Conservation (phyloP, 1,139 yeast genomes). For the Hanseniaspora sp. region DNA sequence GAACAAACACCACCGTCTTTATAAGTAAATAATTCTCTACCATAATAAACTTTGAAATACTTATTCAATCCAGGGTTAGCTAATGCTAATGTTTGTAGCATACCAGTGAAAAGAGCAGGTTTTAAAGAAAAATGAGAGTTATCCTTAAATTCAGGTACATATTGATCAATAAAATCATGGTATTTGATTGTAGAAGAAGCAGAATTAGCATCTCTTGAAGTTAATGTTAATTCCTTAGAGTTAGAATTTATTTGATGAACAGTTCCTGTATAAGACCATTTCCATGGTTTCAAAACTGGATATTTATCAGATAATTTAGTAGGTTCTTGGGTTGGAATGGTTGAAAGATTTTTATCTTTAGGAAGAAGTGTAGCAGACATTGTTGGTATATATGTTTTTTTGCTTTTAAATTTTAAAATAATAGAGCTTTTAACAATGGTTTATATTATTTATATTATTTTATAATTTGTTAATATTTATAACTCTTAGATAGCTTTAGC, state of each 20-base stretch:
- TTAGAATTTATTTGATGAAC: slow-evolving; percentile 30
- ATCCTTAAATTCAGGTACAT: slow-evolving; percentile 39
- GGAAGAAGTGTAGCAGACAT: slow-evolving; percentile 2
- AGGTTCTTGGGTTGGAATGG: not conserved
- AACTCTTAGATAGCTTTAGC: too few relatives aligned
- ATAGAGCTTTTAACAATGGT: too few relatives aligned
- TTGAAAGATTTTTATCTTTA: slow-evolving; percentile 3
- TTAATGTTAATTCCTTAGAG: slow-evolving; percentile 37
- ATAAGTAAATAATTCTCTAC: slow-evolving; percentile 56
- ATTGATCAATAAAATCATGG: slow-evolving; percentile 33
- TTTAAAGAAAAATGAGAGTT: slow-evolving; percentile 44
- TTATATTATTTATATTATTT: not conserved
- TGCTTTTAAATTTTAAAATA: not conserved
- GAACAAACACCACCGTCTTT: slow-evolving; percentile 60
- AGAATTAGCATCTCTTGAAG: slow-evolving; percentile 28
- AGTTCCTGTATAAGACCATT: slow-evolving; percentile 37
- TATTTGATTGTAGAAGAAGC: slow-evolving; percentile 21
- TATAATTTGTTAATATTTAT: too few relatives aligned
- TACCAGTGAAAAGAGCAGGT: slow-evolving; percentile 61
- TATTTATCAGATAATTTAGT: slow-evolving; percentile 16
- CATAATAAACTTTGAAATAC: slow-evolving; percentile 53
- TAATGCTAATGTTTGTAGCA: slow-evolving; percentile 62
- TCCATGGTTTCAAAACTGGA: slow-evolving; percentile 28
- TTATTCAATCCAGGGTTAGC: slow-evolving; percentile 45
- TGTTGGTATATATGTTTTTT: not conserved